Base-by-base conservation (phyloP, 768 basidiomycete genomes). In the Lactarius pseudohatsudake region DNA sequence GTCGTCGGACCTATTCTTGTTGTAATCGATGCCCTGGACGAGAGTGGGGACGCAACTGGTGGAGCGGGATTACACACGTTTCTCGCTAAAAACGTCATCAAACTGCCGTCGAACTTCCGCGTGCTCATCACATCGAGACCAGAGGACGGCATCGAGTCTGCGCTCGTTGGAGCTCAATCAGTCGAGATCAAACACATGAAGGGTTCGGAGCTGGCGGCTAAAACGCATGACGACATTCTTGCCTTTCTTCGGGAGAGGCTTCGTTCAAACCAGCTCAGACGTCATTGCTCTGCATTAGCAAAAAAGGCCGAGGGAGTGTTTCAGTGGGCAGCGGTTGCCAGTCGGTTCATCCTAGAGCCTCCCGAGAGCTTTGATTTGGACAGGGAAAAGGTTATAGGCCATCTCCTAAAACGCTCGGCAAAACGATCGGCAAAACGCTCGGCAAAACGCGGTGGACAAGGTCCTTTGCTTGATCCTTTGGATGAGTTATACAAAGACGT, bases 391-490 rank as follows among this genome's bases (percentile, higher is more conserved):
- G 20, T 40, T n/a, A 32, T 61, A 8, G 0, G 10, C 11, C 41
- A 28, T 16, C 41, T 61, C 2, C n/a, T 61, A 1, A 32, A 28
- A 5, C 16, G 0, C 22, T 32, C 32, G 32, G 32, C 32, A 6
- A 32, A 32, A 5, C 16, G 0, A 15, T 32, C 32, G 32, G 32
- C 32, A 6, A 32, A 32, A 32, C 32, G 32, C 32, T 32, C 32
- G 8, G 11, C 30, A n/a, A 13, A 58, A 11, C 18, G 18, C 16
- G 30, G 47, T 32, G 38, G 41, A 26, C 34, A 41, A 43, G 47
- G 45, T 30, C 45, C 59, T 18, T 41, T 60, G 45, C 41, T 45
- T 20, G 40, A 30, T 32, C 47, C 59, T 20, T 43, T 61, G 47
- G 59, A 61, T 0, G 41, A 30, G 9, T 15, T 61, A 0, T 61